phyloP scores from a whole-genome alignment of 2,329 filamentous ascomycete genomes.

The Microdochium trichocladiopsis region DNA sequence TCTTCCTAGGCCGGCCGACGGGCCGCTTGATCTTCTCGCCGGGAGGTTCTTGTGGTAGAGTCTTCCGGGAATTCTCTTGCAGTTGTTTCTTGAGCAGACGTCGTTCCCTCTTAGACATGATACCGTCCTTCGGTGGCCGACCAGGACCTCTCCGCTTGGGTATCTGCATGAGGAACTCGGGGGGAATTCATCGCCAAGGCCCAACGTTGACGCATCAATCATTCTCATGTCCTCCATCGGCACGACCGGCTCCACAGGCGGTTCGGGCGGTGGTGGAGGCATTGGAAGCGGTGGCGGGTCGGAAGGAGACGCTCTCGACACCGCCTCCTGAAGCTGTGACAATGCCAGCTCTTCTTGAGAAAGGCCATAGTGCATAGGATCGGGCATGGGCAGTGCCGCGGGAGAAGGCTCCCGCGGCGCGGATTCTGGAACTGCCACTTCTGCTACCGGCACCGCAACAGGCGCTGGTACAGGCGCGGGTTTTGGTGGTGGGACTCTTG shows the following conservation, averaged over 20 bases:
- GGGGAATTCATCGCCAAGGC: constrained; percentile 4
- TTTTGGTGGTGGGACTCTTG: neutral
- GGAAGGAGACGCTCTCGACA: neutral
- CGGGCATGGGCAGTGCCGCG: neutral
- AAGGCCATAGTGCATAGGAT: neutral
- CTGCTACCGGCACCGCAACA: constrained; percentile 2
- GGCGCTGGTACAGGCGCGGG: constrained; percentile 25
- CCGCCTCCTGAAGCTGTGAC: neutral
- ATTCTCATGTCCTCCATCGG: constrained; percentile 1
- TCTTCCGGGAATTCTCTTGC: constrained; percentile 45
- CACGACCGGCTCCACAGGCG: neutral
- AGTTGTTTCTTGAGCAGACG: constrained; percentile 54
- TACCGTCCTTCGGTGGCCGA: constrained; percentile 74
- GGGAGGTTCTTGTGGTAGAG: constrained; percentile 35
- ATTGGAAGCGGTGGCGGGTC: neutral
- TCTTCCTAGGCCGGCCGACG: constrained; percentile 58
- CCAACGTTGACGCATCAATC: neutral
- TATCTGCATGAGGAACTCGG: constrained; percentile 31
- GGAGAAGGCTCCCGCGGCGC: neutral
- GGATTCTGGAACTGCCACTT: neutral
- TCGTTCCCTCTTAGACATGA: constrained; percentile 74
- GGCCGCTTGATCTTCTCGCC: constrained; percentile 53
- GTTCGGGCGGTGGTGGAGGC: neutral
- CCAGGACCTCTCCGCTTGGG: constrained; percentile 69
- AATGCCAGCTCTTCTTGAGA: neutral